A percentile compares a stretch with the other conserved stretches of the same genome.
phyloP scores from a whole-genome alignment of 148 eudicot genomes.

The Rhododendron henanense region DNA sequence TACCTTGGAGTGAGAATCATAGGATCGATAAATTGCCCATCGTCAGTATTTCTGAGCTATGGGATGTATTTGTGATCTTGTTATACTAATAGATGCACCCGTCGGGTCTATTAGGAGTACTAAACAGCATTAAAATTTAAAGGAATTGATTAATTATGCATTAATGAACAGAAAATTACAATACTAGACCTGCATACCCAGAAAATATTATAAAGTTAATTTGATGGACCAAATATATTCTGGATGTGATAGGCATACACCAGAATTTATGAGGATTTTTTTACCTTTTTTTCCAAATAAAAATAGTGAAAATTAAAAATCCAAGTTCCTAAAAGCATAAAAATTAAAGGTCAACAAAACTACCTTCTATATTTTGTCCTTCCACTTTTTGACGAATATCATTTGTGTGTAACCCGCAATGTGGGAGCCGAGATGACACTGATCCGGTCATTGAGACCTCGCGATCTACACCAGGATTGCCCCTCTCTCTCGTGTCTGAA shows the following conservation, averaged over 20 bases:
- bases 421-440: too few relatives aligned
- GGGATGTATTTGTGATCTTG: too few relatives aligned
- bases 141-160: not conserved
- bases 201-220: not conserved
- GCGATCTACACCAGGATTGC: not conserved
- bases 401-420: not conserved
- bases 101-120: not conserved
- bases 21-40: too few relatives aligned
- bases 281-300: not conserved
- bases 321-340: not conserved
- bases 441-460: too few relatives aligned
- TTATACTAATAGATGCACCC: too few relatives aligned
- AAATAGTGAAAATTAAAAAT: not conserved
- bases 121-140: not conserved
- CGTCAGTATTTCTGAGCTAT: too few relatives aligned
- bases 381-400: not conserved
- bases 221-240: not conserved
- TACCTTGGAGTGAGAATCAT: too few relatives aligned
- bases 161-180: not conserved
- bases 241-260: not conserved
- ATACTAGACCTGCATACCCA: too few relatives aligned
- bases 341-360: not conserved
- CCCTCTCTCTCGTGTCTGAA: too few relatives aligned
- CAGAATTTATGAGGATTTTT: not conserved
- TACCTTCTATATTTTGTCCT: not conserved